Evolutionary conservation across 805 yeast genomes (phyloP).

Genomic region (Pichia nakasei): DNA sequence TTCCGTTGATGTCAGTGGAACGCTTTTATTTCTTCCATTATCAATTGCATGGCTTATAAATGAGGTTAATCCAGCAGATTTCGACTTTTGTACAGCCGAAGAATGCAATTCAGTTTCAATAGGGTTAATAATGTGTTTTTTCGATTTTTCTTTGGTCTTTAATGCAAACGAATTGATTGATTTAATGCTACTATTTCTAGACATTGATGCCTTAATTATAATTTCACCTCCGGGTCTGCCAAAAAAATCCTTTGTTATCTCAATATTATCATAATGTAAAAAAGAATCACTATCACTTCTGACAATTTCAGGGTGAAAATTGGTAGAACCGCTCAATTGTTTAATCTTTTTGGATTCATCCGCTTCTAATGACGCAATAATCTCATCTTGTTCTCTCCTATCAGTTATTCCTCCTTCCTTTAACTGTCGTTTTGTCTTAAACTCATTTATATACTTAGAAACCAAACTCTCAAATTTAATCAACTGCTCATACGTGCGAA

Average conservation of each 20-base stretch:
- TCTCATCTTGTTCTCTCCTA: slow-evolving; percentile 3
- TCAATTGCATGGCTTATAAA: background rate
- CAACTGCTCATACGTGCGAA: slow-evolving; percentile 5
- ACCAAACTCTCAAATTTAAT: slow-evolving; percentile 6
- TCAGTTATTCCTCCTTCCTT: background rate
- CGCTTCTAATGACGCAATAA: slow-evolving; percentile 1
- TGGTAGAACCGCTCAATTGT: slow-evolving; percentile 5
- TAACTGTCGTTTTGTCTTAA: slow-evolving; percentile 4
- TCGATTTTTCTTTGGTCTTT: background rate
- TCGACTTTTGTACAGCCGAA: too few relatives aligned
- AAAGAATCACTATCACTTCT: slow-evolving; percentile 2
- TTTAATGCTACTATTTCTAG: slow-evolving; percentile 1
- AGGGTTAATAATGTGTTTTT: background rate
- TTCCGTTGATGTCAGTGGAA: background rate
- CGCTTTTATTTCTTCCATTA: background rate
- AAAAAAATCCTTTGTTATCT: slow-evolving; percentile 2
- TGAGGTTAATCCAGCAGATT: background rate
- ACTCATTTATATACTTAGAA: slow-evolving; percentile 1
- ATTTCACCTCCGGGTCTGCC: slow-evolving; percentile 3
- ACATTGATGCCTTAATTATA: slow-evolving; percentile 4
- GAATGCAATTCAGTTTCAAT: too few relatives aligned
- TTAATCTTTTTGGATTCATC: slow-evolving; percentile 2
- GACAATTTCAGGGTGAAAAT: slow-evolving; percentile 2
- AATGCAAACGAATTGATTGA: slow-evolving; percentile 1
- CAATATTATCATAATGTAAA: slow-evolving; percentile 1